Percentiles rank a stretch among this genome's conserved stretches.
phyloP scores from a whole-genome alignment of 2,329 filamentous ascomycete species.

The Aspergillaceae sp. region DNA sequence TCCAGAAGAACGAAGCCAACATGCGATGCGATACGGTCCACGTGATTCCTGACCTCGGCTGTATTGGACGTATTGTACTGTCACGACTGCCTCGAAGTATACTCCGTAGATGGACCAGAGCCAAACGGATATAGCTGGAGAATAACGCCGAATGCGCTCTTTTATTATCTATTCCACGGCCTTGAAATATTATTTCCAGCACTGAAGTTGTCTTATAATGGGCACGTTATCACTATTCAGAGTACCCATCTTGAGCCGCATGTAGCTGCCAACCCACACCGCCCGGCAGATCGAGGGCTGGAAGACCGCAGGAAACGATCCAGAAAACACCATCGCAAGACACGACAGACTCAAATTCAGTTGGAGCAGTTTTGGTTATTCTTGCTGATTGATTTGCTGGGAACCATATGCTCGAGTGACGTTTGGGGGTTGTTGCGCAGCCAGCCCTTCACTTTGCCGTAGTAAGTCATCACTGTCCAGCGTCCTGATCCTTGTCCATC shows the following conservation, averaged over 20 bases:
- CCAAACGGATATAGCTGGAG: no score
- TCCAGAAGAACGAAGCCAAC: not conserved
- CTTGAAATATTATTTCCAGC: no score
- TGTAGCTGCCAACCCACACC: not conserved
- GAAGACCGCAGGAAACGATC: not conserved
- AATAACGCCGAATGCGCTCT: no score
- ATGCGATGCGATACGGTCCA: slow-evolving; percentile 4
- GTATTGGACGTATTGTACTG: slow-evolving; percentile 4
- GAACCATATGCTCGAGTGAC: no score
- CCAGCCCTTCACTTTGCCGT: not conserved
- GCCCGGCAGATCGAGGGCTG: not conserved
- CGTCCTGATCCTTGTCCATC: not conserved
- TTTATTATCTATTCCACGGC: no score
- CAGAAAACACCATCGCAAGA: not conserved
- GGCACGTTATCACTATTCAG: no score
- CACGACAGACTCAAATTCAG: not conserved
- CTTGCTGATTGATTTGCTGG: no score
- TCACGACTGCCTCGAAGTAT: not conserved
- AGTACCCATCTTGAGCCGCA: no score
- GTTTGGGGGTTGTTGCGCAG: not conserved
- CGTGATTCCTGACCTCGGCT: slow-evolving; percentile 12
- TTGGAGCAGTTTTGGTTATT: no score
- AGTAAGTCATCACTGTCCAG: not conserved
- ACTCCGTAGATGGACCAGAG: no score
- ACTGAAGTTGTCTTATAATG: no score